Base-by-base conservation (phyloP, 495 filamentous ascomycete species). In the Cryomyces minteri region DNA sequence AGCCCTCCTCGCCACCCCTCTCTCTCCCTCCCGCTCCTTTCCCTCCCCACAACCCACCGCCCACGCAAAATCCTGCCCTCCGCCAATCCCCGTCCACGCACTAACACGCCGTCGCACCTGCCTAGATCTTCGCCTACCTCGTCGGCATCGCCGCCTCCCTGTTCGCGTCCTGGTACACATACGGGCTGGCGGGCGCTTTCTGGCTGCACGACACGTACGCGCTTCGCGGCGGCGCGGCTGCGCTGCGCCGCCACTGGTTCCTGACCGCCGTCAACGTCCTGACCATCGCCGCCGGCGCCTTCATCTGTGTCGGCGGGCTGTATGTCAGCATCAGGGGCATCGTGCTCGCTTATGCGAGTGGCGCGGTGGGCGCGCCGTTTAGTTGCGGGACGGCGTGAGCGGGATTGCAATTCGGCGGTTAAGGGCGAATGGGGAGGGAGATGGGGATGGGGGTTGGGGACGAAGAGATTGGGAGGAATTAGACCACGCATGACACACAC, bases 91-190 rank as follows among this genome's bases (percentile, higher is more conserved):
- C 18, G 2, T 25, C 18, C 18, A 25, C 18, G 18, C 18, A 25
- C 18, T 25, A 25, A 25, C 18, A 25, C 18, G 18, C 18, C 18
- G 18, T 25, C 18, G 18, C 18, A 25, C 18, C 18, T 2, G 18
- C 18, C 18, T 2, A 25, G 18, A 72, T 71, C 43, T 73, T 73
- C 61, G 63, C 67, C 28, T 71, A 70, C 10, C 47, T 72, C 41
- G 63, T 73, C 6, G 64, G 69, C 4, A 66, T 69, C 32, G 63
- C 65, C 2, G 67, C 63, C 6, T 55, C 48, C 31, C 48, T 67
- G 6, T 66, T 64, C 40, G 64, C 65, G 18, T 45, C 46, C 12
- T 61, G 58, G 58, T 61, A 55, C 44, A 60, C 55, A 5, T 56
- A 56, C 44, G 55, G 54, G 8, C 48, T 58, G 31, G 58, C 58